A percentile compares a stretch with the other conserved stretches of the same genome.
Evolutionary conservation across 495 filamentous ascomycete genomes (phyloP).

Genomic region (Xylona heveae): DNA sequence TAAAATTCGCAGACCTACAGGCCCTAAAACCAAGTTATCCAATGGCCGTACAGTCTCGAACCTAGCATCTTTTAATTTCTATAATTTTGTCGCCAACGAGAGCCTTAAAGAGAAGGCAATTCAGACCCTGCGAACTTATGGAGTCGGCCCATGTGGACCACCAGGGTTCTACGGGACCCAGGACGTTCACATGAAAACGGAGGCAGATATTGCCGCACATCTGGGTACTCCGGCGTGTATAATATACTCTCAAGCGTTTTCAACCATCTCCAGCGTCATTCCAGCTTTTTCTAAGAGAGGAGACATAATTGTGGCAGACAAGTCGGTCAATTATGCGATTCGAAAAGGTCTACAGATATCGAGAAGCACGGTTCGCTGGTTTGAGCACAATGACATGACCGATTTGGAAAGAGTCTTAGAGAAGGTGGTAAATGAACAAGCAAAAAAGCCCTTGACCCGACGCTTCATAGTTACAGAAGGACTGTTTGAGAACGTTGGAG

Average conservation of each 20-base stretch:
- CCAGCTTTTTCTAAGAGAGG: constrained; percentile 92
- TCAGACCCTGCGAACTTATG: constrained; percentile 80
- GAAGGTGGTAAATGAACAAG: constrained; percentile 71
- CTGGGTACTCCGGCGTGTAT: constrained; percentile 76
- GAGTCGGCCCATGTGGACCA: constrained; percentile 88
- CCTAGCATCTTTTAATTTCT: constrained; percentile 86
- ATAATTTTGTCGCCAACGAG: constrained; percentile 86
- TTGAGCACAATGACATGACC: constrained; percentile 89
- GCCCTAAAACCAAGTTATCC: constrained; percentile 70
- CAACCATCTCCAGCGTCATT: constrained; percentile 82
- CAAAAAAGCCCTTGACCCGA: constrained; percentile 69
- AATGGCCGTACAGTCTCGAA: constrained; percentile 84
- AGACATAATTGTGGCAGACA: constrained; percentile 96
- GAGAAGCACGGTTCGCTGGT: constrained; percentile 77
- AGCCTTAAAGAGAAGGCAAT: constrained; percentile 85
- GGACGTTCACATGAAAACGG: constrained; percentile 93
- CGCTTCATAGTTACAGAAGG: constrained; percentile 95
- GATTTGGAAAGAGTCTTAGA: constrained; percentile 74
- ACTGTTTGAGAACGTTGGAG: constrained; percentile 76
- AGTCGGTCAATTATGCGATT: constrained; percentile 81
- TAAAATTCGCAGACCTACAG: constrained; percentile 44
- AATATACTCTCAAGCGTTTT: constrained; percentile 87
- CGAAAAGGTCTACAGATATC: constrained; percentile 87
- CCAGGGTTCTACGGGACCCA: constrained; percentile 97
- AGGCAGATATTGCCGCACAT: constrained; percentile 79